Percentiles rank a stretch among this genome's conserved stretches.
These are phyloP conservation scores for Theobroma grandiflorum DNA, from an alignment of 441 rosid species.

Conservation along the genomic window DNA sequence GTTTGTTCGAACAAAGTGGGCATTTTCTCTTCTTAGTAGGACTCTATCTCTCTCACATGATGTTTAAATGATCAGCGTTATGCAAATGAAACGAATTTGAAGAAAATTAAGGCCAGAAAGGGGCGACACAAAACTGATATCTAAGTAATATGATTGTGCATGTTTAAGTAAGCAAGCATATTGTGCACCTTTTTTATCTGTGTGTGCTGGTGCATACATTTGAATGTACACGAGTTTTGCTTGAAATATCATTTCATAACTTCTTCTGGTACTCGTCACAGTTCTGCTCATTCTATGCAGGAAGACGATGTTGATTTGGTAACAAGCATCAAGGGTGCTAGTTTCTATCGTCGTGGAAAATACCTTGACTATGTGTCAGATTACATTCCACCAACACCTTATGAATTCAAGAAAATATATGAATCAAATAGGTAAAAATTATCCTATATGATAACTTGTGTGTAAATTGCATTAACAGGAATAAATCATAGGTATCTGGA, in stretches of 20 bases:
- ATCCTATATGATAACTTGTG: neutral
- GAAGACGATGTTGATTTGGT: conserved; percentile 67
- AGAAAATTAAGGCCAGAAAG: conserved; percentile 8
- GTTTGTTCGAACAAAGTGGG: conserved; percentile 60
- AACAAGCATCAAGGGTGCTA: conserved; percentile 53
- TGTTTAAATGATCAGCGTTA: neutral
- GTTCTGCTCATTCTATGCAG: conserved; percentile 42
- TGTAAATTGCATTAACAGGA: neutral
- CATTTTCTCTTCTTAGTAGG: conserved; percentile 90
- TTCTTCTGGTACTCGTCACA: neutral
- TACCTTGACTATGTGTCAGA: conserved; percentile 51
- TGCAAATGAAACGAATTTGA: conserved; percentile 15
- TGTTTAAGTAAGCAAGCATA: no score
- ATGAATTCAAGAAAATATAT: conserved; percentile 50
- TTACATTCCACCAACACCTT: conserved; percentile 65
- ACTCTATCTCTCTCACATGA: conserved; percentile 20
- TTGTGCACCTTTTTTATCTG: no score
- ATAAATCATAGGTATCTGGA: neutral
- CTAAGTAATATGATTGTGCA: neutral
- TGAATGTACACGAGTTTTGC: neutral
- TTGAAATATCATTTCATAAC: conserved; percentile 9
- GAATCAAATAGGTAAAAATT: conserved; percentile 43
- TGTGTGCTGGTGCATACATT: neutral
- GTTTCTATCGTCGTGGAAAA: conserved; percentile 65
- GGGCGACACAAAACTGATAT: neutral